Conservation (phyloP, 2,329 filamentous ascomycete species). For the Phialophora macrospora region DNA sequence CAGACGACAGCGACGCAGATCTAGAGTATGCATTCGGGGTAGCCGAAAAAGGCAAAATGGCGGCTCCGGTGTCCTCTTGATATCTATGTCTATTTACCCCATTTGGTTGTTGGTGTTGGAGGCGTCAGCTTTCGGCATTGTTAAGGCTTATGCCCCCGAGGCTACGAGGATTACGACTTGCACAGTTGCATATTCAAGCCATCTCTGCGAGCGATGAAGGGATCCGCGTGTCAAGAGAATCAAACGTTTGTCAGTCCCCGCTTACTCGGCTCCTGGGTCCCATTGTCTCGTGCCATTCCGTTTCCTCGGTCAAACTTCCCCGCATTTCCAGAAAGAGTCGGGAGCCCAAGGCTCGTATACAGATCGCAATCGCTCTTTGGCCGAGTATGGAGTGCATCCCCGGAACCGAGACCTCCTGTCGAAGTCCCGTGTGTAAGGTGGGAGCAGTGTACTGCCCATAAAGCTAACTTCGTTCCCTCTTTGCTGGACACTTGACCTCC, state of each 20-base stretch:
- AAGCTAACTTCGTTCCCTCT: not conserved
- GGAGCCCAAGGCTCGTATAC: not conserved
- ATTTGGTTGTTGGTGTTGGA: conserved; percentile 13
- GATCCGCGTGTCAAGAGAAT: conserved; percentile 1
- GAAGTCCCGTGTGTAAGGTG: not conserved
- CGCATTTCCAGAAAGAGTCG: not conserved
- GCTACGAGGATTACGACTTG: conserved; percentile 33
- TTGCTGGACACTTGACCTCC: not conserved
- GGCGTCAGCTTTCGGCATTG: conserved; percentile 8
- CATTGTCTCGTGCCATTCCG: not conserved
- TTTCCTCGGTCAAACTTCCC: conserved; percentile 7
- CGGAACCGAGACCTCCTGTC: not conserved
- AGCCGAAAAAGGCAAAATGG: conserved; percentile 28
- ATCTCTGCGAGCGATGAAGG: conserved; percentile 10
- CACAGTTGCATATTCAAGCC: conserved; percentile 17
- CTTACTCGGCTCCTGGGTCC: not conserved
- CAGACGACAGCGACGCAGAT: conserved; percentile 40
- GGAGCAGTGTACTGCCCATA: not conserved
- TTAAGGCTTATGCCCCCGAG: conserved; percentile 15
- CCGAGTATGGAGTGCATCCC: not conserved
- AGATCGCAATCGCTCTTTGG: not conserved
- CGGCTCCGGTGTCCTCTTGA: conserved; percentile 28
- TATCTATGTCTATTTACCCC: conserved; percentile 1
- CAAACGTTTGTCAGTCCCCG: conserved; percentile 4
- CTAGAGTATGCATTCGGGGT: conserved; percentile 36